Conservation (phyloP, 2,329 filamentous ascomycete species). For the Fusarium nodosum region DNA sequence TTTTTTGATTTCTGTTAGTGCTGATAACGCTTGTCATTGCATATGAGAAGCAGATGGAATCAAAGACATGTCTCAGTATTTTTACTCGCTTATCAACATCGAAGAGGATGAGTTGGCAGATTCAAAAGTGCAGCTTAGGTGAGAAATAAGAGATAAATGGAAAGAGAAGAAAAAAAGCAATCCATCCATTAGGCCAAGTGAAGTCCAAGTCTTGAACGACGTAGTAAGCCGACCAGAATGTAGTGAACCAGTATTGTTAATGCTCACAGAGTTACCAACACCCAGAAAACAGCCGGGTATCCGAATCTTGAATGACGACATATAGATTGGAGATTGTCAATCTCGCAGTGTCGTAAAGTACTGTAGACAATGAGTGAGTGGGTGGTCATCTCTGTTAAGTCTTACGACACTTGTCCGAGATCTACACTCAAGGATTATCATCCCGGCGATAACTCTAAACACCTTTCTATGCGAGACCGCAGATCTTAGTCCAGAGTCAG, state of each 20-base stretch:
- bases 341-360: not conserved
- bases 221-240: slow-evolving; percentile 1
- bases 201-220: not conserved
- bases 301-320: slow-evolving; percentile 25
- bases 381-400: slow-evolving; percentile 10
- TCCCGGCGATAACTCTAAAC: slow-evolving; percentile 47
- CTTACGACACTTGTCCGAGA: slow-evolving; percentile 1
- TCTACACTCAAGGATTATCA: not conserved
- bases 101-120: slow-evolving; percentile 17
- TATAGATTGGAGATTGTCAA: not conserved
- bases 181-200: not conserved
- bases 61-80: not conserved
- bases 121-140: slow-evolving; percentile 21
- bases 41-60: not conserved
- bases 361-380: not conserved
- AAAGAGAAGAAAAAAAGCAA: not conserved
- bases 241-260: slow-evolving; percentile 7
- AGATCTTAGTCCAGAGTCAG: slow-evolving; percentile 29
- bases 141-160: slow-evolving; percentile 9
- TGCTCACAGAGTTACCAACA: slow-evolving; percentile 35
- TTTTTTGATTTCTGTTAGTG: slow-evolving; percentile 28
- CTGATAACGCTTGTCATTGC: slow-evolving; percentile 29
- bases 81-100: slow-evolving; percentile 7
- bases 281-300: slow-evolving; percentile 12
- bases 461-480: slow-evolving; percentile 1